These are phyloP conservation scores for Strobilomyces dryophilus DNA, from an alignment of 768 basidiomycete species.

Conservation along the genomic window DNA sequence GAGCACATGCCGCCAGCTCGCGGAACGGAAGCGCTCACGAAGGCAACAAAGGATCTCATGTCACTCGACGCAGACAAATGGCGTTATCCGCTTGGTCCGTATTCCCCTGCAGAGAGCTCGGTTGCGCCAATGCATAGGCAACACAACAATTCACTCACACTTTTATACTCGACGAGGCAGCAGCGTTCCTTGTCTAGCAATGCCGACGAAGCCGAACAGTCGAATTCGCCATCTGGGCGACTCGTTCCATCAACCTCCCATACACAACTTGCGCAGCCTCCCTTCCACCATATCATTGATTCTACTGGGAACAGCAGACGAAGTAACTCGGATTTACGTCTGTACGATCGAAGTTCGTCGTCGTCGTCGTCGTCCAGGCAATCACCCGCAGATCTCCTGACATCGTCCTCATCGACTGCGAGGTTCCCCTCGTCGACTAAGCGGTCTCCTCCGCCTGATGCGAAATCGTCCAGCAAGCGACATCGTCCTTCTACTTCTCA, in stretches of 20 bases:
- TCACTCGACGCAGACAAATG: slow-evolving; percentile 51
- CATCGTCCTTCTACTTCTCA: slow-evolving; percentile 22
- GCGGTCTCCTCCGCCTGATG: slow-evolving; percentile 25
- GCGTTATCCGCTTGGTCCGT: slow-evolving; percentile 26
- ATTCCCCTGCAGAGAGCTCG: slow-evolving; percentile 7
- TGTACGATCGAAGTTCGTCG: slow-evolving; percentile 20
- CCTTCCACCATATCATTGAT: slow-evolving; percentile 15
- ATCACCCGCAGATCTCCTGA: slow-evolving; percentile 20
- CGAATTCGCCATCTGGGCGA: slow-evolving; percentile 4
- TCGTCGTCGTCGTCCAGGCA: slow-evolving; percentile 28
- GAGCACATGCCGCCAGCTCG: slow-evolving; percentile 49
- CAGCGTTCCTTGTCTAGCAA: slow-evolving; percentile 9
- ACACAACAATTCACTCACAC: slow-evolving; percentile 15
- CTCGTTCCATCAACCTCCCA: slow-evolving; percentile 3
- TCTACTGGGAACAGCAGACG: slow-evolving; percentile 8
- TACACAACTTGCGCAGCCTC: slow-evolving; percentile 6
- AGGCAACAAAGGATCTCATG: slow-evolving; percentile 84
- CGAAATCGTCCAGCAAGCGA: slow-evolving; percentile 31
- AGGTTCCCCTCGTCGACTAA: slow-evolving; percentile 18
- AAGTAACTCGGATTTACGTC: slow-evolving; percentile 6
- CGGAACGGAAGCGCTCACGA: slow-evolving; percentile 63
- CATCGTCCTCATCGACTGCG: slow-evolving; percentile 12
- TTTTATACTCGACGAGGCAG: slow-evolving; percentile 17
- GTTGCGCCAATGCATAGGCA: slow-evolving; percentile 10
- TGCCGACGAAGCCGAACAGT: slow-evolving; percentile 7